phyloP scores from a whole-genome alignment of 2,329 filamentous ascomycete species.

The Massarina eburnea region DNA sequence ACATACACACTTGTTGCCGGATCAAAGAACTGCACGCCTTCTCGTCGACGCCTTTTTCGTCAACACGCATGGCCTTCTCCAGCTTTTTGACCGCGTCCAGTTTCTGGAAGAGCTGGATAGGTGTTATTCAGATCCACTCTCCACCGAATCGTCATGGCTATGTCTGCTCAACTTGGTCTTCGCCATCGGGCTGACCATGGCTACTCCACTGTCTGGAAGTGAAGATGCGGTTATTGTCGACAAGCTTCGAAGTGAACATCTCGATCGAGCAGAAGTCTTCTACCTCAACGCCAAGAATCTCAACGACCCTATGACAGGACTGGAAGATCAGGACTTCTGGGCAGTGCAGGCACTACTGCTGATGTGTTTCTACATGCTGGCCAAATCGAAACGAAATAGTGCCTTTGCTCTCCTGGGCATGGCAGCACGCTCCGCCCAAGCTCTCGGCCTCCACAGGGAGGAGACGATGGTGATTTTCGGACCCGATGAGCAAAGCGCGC shows the following conservation, averaged over 20 bases:
- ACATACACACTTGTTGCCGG: conserved; percentile 58
- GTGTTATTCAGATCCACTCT: conserved; percentile 59
- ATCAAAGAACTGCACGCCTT: conserved; percentile 56
- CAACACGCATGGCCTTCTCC: conserved; percentile 64
- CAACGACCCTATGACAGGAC: conserved; percentile 50
- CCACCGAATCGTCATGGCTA: conserved; percentile 54
- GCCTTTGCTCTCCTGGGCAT: conserved; percentile 64
- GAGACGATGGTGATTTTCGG: conserved; percentile 60
- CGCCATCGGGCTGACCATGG: conserved; percentile 63
- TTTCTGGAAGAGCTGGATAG: conserved; percentile 55
- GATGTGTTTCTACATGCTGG: conserved; percentile 66
- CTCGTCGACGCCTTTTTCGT: conserved; percentile 63
- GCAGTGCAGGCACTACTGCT: conserved; percentile 64
- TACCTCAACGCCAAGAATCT: conserved; percentile 62
- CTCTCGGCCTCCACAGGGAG: conserved; percentile 63
- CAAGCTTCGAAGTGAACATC: conserved; percentile 51
- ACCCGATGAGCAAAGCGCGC: conserved; percentile 48
- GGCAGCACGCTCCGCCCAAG: conserved; percentile 64
- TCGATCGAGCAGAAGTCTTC: conserved; percentile 63
- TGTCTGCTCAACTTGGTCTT: conserved; percentile 65
- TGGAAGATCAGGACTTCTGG: conserved; percentile 67
- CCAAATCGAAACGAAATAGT: conserved; percentile 63
- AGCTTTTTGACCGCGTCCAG: conserved; percentile 57
- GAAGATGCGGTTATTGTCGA: conserved; percentile 55
- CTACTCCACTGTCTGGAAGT: conserved; percentile 54